Evolutionary conservation across 2,329 filamentous ascomycete species (phyloP).

Genomic region (Magnaporthiopsis incrustans): DNA sequence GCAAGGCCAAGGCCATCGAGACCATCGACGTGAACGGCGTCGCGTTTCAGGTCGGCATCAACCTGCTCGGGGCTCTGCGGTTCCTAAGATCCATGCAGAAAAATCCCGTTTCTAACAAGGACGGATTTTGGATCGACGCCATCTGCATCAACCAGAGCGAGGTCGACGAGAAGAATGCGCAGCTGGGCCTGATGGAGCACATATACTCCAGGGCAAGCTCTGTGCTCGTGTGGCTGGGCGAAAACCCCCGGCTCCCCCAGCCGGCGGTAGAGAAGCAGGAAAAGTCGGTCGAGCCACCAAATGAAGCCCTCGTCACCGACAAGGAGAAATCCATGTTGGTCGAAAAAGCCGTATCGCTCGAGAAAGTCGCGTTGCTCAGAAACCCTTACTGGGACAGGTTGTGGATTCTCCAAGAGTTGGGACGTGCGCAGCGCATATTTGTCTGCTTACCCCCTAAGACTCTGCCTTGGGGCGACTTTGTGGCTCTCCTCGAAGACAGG

Average conservation of each 20-base stretch:
- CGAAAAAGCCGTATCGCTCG: too few relatives aligned
- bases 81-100: slow-evolving; percentile 8
- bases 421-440: neutral
- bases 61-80: slow-evolving; percentile 13
- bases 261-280: too few relatives aligned
- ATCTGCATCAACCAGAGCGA: slow-evolving; percentile 16
- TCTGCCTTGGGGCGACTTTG: neutral
- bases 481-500: neutral
- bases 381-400: neutral
- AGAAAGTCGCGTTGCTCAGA: too few relatives aligned
- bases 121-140: slow-evolving; percentile 4
- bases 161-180: slow-evolving; percentile 14
- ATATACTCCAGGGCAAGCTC: slow-evolving; percentile 16
- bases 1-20: slow-evolving; percentile 8
- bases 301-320: too few relatives aligned
- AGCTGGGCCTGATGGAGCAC: slow-evolving; percentile 16
- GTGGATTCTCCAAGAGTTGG: neutral
- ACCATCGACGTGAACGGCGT: slow-evolving; percentile 13
- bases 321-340: too few relatives aligned
- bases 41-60: slow-evolving; percentile 10
- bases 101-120: slow-evolving; percentile 10
- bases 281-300: too few relatives aligned
- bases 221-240: slow-evolving; percentile 17
- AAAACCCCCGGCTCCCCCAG: too few relatives aligned
- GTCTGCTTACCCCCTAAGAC: neutral